These are phyloP conservation scores for Alternaria viburni DNA, from an alignment of 2,329 filamentous ascomycete species.

Conservation along the genomic window DNA sequence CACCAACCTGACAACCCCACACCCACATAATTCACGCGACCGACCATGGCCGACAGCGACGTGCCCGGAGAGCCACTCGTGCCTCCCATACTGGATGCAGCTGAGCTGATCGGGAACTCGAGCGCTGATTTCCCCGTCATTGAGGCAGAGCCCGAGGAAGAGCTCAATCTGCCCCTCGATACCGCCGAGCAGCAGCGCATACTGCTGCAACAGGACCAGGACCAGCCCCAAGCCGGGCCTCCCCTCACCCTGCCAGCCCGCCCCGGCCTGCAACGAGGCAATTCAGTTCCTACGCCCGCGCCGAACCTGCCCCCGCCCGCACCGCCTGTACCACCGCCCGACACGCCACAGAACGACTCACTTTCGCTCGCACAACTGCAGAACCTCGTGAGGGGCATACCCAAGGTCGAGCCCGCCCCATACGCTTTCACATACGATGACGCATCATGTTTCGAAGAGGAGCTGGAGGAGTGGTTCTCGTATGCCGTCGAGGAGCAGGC, in stretches of 20 bases:
- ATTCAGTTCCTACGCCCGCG: constrained; percentile 47
- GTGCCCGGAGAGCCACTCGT: constrained; percentile 37
- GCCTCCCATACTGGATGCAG: constrained; percentile 46
- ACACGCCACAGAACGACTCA: constrained; percentile 49
- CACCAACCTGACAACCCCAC: constrained; percentile 18
- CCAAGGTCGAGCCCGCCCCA: constrained; percentile 50
- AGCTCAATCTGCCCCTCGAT: constrained; percentile 45
- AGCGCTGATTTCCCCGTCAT: constrained; percentile 40
- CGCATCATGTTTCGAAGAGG: constrained; percentile 71
- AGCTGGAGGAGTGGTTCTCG: constrained; percentile 97
- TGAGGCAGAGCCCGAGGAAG: constrained; percentile 39
- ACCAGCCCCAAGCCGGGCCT: constrained; percentile 23
- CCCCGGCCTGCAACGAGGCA: constrained; percentile 50
- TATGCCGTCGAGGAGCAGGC: constrained; percentile 87
- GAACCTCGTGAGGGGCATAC: constrained; percentile 53
- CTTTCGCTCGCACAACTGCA: constrained; percentile 57
- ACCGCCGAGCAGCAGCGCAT: constrained; percentile 45
- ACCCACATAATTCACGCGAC: constrained; percentile 15
- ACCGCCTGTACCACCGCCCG: constrained; percentile 40
- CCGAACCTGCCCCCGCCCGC: constrained; percentile 54
- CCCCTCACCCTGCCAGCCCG: constrained; percentile 39
- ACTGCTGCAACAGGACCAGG: constrained; percentile 29
- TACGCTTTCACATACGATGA: constrained; percentile 78
- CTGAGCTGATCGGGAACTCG: constrained; percentile 43
- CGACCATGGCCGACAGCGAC: constrained; percentile 36